Conservation (phyloP, 169 alveolate species). For the Plasmodium gallinaceum region DNA sequence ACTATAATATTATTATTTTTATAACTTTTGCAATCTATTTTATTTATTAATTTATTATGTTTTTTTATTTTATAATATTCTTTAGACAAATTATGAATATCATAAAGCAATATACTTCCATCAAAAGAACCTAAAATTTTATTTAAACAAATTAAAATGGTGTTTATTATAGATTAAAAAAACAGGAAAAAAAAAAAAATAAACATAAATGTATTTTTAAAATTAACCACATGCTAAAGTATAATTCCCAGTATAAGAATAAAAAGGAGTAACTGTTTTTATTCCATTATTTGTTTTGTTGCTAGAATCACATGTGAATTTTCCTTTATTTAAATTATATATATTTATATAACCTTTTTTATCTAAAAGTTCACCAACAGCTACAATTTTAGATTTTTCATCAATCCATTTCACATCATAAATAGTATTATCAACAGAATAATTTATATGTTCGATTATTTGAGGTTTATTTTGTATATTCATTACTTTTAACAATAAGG, state of each 20-base stretch:
- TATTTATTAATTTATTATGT: slow-evolving; percentile 88
- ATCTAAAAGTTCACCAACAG: slow-evolving; percentile 89
- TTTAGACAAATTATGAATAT: slow-evolving; percentile 88
- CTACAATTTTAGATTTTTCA: slow-evolving; percentile 86
- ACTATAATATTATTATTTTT: slow-evolving; percentile 92
- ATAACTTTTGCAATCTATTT: slow-evolving; percentile 89
- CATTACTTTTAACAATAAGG: slow-evolving; percentile 72
- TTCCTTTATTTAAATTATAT: slow-evolving; percentile 86
- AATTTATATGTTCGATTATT: slow-evolving; percentile 90
- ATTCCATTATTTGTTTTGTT: slow-evolving; percentile 83
- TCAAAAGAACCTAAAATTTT: slow-evolving; percentile 86
- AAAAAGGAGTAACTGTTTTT: slow-evolving; percentile 86
- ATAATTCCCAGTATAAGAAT: slow-evolving; percentile 83
- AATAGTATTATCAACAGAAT: slow-evolving; percentile 88
- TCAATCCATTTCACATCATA: slow-evolving; percentile 93
- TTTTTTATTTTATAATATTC: slow-evolving; percentile 86
- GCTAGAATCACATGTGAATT: slow-evolving; percentile 81
- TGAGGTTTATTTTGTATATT: slow-evolving; percentile 92
- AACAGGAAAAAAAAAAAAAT: not conserved
- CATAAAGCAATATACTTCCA: slow-evolving; percentile 89
- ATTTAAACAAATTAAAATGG: not conserved
- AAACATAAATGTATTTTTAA: not conserved
- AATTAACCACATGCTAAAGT: slow-evolving; percentile 78
- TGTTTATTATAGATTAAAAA: not conserved
- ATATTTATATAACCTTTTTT: slow-evolving; percentile 91